phyloP scores from a whole-genome alignment of 2,329 filamentous ascomycete species.

The Fusarium pseudograminearum region DNA sequence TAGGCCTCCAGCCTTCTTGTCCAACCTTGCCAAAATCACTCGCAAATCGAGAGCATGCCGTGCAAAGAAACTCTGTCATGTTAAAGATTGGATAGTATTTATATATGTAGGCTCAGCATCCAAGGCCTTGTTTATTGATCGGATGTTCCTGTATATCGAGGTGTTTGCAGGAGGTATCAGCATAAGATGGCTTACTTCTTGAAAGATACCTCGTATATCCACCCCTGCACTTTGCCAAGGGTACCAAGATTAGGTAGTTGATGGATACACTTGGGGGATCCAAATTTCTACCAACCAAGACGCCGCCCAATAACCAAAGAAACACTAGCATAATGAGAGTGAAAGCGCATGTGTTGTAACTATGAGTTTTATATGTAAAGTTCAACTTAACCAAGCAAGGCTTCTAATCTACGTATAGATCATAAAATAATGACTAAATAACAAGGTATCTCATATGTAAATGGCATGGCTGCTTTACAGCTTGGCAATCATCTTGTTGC shows the following conservation, averaged over 20 bases:
- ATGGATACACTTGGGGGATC: neutral
- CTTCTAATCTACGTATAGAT: constrained; percentile 45
- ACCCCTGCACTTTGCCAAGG: neutral
- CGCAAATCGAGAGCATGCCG: constrained; percentile 4
- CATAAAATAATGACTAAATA: constrained; percentile 25
- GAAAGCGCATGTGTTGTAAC: neutral
- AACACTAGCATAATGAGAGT: neutral
- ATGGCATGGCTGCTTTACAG: constrained; percentile 62
- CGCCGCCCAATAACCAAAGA: neutral
- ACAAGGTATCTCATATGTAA: constrained; percentile 13
- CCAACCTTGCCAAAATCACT: neutral
- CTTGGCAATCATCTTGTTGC: constrained; percentile 77
- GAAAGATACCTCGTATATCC: neutral
- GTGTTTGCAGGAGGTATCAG: neutral
- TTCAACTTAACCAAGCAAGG: neutral
- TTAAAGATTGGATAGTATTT: neutral
- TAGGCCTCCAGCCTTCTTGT: neutral
- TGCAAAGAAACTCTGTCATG: neutral
- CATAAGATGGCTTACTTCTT: neutral
- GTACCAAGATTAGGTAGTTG: neutral
- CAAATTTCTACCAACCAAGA: neutral
- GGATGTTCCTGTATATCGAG: neutral
- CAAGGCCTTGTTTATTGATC: neutral
- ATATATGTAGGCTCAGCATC: too few relatives aligned
- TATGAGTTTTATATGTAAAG: neutral